A percentile compares a stretch with the other conserved stretches of the same genome.
phyloP scores from a whole-genome alignment of 192 early-diverging fungal species.

The Ramicandelaber brevisporus region DNA sequence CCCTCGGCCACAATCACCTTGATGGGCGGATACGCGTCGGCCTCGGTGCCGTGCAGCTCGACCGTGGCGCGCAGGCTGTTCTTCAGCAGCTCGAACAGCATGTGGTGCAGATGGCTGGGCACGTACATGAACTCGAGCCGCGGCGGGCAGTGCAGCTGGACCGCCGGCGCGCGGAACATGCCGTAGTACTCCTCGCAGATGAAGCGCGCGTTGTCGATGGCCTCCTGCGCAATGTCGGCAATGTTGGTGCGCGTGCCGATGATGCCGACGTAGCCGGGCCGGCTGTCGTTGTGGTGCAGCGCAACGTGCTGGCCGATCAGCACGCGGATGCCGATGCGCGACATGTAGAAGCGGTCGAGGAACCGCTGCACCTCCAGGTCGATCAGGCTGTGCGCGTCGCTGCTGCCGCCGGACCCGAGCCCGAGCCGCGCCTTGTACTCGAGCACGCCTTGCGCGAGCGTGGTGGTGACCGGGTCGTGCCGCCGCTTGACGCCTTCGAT shows the following conservation, averaged over 20 bases:
- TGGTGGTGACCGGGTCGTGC: constrained; percentile 79
- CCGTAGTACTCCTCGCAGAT: constrained; percentile 83
- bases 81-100: constrained; percentile 94
- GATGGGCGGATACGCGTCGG: constrained; percentile 75
- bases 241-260: constrained; percentile 79
- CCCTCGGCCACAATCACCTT: constrained; percentile 74
- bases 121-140: constrained; percentile 91
- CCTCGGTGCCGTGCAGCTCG: constrained; percentile 63
- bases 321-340: constrained; percentile 95
- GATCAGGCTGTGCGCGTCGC: constrained; percentile 13
- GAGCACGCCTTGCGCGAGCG: constrained; percentile 78
- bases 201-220: constrained; percentile 66
- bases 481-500: constrained; percentile 80
- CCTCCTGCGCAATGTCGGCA: constrained; percentile 57
- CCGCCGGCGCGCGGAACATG: constrained; percentile 52
- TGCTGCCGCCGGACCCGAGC: no score
- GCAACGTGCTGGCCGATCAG: constrained; percentile 73
- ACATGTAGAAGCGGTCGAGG: constrained; percentile 89
- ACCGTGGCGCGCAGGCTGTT: constrained; percentile 89
- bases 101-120: constrained; percentile 83
- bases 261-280: constrained; percentile 73
- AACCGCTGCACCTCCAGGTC: constrained; percentile 68
- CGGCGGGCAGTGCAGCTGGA: constrained; percentile 41
- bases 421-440: constrained; percentile 53
- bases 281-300: constrained; percentile 31